Evolutionary conservation across 176 grass and related monocot species (phyloP), one percentile per base, ranked within the genome.

Genomic region (Carex pumila): DNA sequence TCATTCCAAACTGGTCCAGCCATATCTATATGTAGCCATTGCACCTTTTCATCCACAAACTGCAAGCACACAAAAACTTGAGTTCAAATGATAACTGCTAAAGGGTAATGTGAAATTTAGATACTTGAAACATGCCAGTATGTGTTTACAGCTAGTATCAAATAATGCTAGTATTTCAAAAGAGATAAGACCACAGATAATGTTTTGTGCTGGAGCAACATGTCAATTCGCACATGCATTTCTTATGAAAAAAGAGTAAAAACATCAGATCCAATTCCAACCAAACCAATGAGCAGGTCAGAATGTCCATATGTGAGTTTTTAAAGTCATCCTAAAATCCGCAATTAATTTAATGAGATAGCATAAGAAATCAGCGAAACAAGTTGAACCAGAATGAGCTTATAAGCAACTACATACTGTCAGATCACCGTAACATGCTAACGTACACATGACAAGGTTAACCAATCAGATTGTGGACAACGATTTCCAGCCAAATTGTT

Each of bases 11-110:
- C 96, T 8, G 96, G 96, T 49, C 96, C 96, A 0, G 93, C 96
- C 96, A 98, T 98, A 61, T 98, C 96, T 13, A 98, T 98, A 88
- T 98, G 96, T 88, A 98, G 85, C 96, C 96, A 98, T 85, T 98
- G 92, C 7, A 98, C 96, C 78, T 98, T 98, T 88, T 95, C 96
- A 32, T 95, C 88, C 0, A 98, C 96, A 85, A 93, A 98, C 93
- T 98, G 89, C 60, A 89, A 79, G 6, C 61, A 81, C 34, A 13
- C 43, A 25, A 17, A 69, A 69, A 82, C 12, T 12, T 25, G 7
- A 65, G 21, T 65, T 65, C 14, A 65, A 63, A 65, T 82, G 39
- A 50, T 67, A 54, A 65, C 10, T 45, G 6, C 39, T 45, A 81
- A 61, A 32, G 21, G 43, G 9, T 45, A 41, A 81, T 63, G n/a